Base-by-base conservation (phyloP, 148 eudicot species). In the Vaccinium myrtillus region DNA sequence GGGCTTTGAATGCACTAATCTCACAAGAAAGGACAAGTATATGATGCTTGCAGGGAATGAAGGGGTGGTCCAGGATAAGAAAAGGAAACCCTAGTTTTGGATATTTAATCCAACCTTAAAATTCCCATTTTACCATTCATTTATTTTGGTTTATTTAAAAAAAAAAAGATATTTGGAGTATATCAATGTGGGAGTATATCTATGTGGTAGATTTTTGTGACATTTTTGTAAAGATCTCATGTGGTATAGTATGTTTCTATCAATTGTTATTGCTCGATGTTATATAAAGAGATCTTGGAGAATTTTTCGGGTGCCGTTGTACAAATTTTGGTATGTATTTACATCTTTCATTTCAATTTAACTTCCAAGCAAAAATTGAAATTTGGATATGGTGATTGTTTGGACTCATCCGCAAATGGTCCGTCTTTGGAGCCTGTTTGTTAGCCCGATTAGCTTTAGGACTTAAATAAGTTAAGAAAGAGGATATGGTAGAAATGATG, bases 11-110 rank as follows among this genome's bases (percentile, higher is more conserved):
- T 95, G 95, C 81, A 95, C 97, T 2, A 82, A 53, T 30, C 82
- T 95, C 50, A 95, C 97, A 27, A 90, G 98, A 49, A 92, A 88
- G 59, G 98, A 95, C 71, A 95, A 95, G 92, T 95, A 95, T 83
- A 77, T 93, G 92, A 95, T 93, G 95, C 86, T 95, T 9, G 98
- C 97, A 1, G 98, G 98, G 43, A 95, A 95, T 78, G 95, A 92
- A 78, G 98, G 98, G 18, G 80, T 90, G 48, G 83, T 90, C 7
- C 74, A 83, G 14, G 89, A 88, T 50, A 78, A 83, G 9, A 81
- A 14, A 74, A 49, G 54, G 61, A 82, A 53, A 55, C 54, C 51
- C 50, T 76, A 32, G 67, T 75, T 25, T 1, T 2, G 2, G 55
- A 19, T 15, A 81, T 8, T 3, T 15, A 7, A 55, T 7, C 30